A percentile compares a stretch with the other conserved stretches of the same genome.
Conservation (phyloP, 495 filamentous ascomycete genomes). For the Talaromyces adpressus region DNA sequence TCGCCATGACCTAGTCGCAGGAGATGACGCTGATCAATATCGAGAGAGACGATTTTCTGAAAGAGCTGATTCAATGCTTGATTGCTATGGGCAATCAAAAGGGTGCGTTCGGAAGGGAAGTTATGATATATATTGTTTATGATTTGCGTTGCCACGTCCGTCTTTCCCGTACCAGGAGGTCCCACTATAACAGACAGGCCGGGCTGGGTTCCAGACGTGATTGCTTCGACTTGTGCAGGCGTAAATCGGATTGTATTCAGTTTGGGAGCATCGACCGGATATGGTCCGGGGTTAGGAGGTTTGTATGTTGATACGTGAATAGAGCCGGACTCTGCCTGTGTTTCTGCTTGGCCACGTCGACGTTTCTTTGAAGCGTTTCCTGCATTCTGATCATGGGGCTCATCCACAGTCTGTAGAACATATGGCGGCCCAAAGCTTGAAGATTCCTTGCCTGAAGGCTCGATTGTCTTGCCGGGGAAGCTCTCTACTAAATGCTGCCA, state of each 20-base stretch:
- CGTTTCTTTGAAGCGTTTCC: constrained; percentile 70
- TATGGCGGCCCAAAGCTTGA: constrained; percentile 84
- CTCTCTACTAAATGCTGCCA: constrained; percentile 92
- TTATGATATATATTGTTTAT: constrained; percentile 99
- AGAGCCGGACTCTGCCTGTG: constrained; percentile 52
- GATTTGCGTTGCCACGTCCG: constrained; percentile 95
- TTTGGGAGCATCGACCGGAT: constrained; percentile 80
- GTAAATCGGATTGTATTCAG: constrained; percentile 84
- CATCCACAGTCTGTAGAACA: constrained; percentile 59
- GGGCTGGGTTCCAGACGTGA: constrained; percentile 88
- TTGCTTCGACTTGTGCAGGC: constrained; percentile 83
- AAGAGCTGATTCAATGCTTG: constrained; percentile 99
- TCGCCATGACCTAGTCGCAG: constrained; percentile 91
- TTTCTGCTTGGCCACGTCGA: constrained; percentile 62
- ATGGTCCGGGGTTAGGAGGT: constrained; percentile 83
- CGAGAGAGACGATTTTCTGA: constrained; percentile 88
- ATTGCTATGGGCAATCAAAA: constrained; percentile 95
- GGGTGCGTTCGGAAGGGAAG: constrained; percentile 83
- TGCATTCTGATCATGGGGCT: constrained; percentile 30
- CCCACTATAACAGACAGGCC: constrained; percentile 93
- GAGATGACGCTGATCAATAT: constrained; percentile 94
- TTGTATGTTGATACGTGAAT: constrained; percentile 87
- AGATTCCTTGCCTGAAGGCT: constrained; percentile 60
- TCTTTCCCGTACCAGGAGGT: constrained; percentile 95
- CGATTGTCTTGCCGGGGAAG: constrained; percentile 75